Conservation (phyloP, 352 stramenopile genomes). For the Globisporangium barbulae region DNA sequence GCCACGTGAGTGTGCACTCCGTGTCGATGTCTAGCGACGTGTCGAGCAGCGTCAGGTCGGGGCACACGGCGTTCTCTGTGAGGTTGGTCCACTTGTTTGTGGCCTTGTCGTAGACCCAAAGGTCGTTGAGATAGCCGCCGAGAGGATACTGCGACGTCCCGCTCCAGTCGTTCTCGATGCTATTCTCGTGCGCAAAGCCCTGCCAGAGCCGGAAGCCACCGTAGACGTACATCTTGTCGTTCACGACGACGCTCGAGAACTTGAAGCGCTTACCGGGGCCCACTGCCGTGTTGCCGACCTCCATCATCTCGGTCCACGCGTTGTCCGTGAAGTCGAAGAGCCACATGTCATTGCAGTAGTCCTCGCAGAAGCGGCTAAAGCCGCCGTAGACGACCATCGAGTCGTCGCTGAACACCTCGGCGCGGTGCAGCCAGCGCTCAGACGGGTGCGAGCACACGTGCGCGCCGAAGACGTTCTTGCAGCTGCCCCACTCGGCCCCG, state of each 20-base stretch:
- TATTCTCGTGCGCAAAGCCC: slow-evolving; percentile 92
- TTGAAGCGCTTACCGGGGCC: slow-evolving; percentile 91
- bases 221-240: slow-evolving; percentile 78
- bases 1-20: slow-evolving; percentile 88
- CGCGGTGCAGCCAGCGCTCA: slow-evolving; percentile 88
- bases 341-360: slow-evolving; percentile 98
- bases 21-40: slow-evolving; percentile 59
- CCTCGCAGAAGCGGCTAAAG: slow-evolving; percentile 90
- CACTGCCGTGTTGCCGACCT: slow-evolving; percentile 47
- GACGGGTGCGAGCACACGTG: slow-evolving; percentile 85
- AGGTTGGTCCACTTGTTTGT: slow-evolving; percentile 70
- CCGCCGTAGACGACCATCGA: slow-evolving; percentile 94
- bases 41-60: slow-evolving; percentile 49
- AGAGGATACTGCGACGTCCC: slow-evolving; percentile 67
- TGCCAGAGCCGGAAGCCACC: slow-evolving; percentile 95
- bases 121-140: slow-evolving; percentile 94
- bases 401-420: slow-evolving; percentile 84
- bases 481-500: slow-evolving; percentile 89
- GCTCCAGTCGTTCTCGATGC: slow-evolving; percentile 81
- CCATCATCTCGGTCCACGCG: slow-evolving; percentile 86
- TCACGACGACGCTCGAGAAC: slow-evolving; percentile 80
- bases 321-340: slow-evolving; percentile 90
- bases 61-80: slow-evolving; percentile 64
- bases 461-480: slow-evolving; percentile 83
- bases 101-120: slow-evolving; percentile 86